Evolutionary conservation across 2,329 filamentous ascomycete species (phyloP), one percentile per base, ranked within the genome.

Genomic region (Ophiocordyceps camponoti-leonardi): DNA sequence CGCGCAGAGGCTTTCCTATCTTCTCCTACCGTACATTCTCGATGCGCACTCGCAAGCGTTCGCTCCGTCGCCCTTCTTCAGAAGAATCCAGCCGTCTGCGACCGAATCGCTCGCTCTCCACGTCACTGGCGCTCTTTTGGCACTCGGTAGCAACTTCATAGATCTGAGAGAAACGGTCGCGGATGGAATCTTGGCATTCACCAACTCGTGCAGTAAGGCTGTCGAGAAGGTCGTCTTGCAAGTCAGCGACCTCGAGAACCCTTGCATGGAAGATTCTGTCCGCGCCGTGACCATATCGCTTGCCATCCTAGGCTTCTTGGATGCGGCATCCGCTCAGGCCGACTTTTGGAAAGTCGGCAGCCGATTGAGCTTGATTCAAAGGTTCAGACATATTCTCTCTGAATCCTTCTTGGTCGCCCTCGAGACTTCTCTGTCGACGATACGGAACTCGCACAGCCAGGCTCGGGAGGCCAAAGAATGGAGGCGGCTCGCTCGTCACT

Each of bases 281-380:
- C 70, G 77, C 26, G 77, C 83, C 45, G 77, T 86, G 45, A 86
- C 83, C 18, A 76, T 94, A 51, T 77, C 83, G 7, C 76, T 94
- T 43, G 90, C 90, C 0, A 67, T 98, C n/a, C 65, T 94, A 22
- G 93, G 92, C 0, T 95, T 98, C 58, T 65, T 98, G 45, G 79
- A 90, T 56, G 88, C 87, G 20, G 81, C 83, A 4, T 79, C 87
- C 4, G 77, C 79, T 6, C 78, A 88, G 57, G 77, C 81, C 11
- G 75, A 81, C 49, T 90, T 95, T 54, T 98, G 88, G 86, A 78
- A 68, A 48, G 69, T 81, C 1, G 73, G 77, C 3, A 83, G 92
- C 52, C 78, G 87, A 45, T 64, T 93, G 26, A 71, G 73, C 4
- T 64, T 96, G 42, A 75, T 95, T 16, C 75, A 83, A 49, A 73